These are phyloP conservation scores for Nymphaea colorata DNA, from an alignment of 164 flowering plant species.

Conservation along the genomic window DNA sequence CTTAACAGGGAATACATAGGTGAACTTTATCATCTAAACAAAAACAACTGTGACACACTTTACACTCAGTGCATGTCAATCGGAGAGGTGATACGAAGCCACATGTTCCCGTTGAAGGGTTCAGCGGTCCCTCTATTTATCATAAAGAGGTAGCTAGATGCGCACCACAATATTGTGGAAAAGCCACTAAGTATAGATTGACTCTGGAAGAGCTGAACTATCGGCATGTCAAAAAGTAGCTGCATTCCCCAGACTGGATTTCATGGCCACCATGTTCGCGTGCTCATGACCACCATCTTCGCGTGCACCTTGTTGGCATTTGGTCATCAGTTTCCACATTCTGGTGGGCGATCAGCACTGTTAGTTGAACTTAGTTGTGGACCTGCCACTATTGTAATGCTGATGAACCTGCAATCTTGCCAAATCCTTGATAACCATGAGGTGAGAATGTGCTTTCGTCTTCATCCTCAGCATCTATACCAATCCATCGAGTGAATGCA, in stretches of 20 bases:
- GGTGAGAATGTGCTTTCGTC: conserved; percentile 20
- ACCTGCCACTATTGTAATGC: background rate
- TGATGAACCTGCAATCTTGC: no score
- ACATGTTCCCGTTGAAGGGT: background rate
- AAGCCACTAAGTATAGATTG: background rate
- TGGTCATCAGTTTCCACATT: background rate
- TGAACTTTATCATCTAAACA: background rate
- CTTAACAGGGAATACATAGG: background rate
- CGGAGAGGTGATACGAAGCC: background rate
- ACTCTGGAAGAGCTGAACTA: background rate
- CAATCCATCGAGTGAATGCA: conserved; percentile 92
- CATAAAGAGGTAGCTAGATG: background rate
- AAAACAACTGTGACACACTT: background rate
- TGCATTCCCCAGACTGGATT: background rate
- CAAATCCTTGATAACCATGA: background rate
- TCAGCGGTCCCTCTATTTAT: background rate
- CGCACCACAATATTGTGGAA: background rate
- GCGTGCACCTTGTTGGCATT: background rate
- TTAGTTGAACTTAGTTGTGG: background rate
- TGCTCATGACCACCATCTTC: background rate
- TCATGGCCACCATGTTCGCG: background rate
- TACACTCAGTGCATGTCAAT: background rate
- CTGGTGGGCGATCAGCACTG: background rate
- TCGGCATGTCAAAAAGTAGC: background rate
- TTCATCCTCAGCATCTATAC: conserved; percentile 66